Percentiles rank a stretch among this genome's conserved stretches.
Conservation (phyloP, 2,329 filamentous ascomycete genomes). For the Didymella lethalis region DNA sequence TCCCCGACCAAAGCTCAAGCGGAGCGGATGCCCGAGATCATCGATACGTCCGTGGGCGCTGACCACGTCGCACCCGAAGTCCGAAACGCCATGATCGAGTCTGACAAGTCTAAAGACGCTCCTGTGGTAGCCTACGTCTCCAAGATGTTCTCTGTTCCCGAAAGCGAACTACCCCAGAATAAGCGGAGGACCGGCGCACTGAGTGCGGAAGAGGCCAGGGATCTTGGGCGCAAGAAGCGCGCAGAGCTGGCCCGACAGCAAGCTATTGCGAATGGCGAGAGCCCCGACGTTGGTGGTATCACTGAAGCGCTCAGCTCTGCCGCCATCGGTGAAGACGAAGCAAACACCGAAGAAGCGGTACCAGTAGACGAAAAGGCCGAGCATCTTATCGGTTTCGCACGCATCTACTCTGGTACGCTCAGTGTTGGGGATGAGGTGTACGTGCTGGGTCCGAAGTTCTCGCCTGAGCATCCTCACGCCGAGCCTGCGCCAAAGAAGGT, state of each 20-base stretch:
- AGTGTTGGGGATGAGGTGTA: constrained; percentile 91
- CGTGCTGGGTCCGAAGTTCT: constrained; percentile 92
- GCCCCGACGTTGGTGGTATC: constrained; percentile 61
- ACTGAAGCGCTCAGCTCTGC: constrained; percentile 68
- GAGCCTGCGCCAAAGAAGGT: constrained; percentile 80
- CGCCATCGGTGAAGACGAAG: constrained; percentile 58
- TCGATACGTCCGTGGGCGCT: constrained; percentile 80
- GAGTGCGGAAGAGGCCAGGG: constrained; percentile 87
- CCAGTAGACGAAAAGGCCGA: constrained; percentile 76
- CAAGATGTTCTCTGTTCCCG: constrained; percentile 96
- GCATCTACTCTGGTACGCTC: constrained; percentile 89
- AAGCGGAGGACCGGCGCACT: constrained; percentile 73
- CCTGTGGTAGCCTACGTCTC: constrained; percentile 95
- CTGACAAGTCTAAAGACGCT: constrained; percentile 72
- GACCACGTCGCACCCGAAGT: constrained; percentile 73
- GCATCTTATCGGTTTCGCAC: constrained; percentile 91
- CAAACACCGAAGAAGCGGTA: constrained; percentile 38
- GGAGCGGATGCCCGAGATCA: constrained; percentile 77
- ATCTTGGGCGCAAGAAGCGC: constrained; percentile 85
- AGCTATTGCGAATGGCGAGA: constrained; percentile 57
- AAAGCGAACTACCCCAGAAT: constrained; percentile 89
- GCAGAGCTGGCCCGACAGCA: constrained; percentile 86
- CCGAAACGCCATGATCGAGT: constrained; percentile 81
- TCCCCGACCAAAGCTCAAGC: constrained; percentile 83
- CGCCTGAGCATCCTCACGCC: constrained; percentile 76